These are phyloP conservation scores for Rubus parviflorus DNA, from an alignment of 306 rosid species.

Conservation along the genomic window DNA sequence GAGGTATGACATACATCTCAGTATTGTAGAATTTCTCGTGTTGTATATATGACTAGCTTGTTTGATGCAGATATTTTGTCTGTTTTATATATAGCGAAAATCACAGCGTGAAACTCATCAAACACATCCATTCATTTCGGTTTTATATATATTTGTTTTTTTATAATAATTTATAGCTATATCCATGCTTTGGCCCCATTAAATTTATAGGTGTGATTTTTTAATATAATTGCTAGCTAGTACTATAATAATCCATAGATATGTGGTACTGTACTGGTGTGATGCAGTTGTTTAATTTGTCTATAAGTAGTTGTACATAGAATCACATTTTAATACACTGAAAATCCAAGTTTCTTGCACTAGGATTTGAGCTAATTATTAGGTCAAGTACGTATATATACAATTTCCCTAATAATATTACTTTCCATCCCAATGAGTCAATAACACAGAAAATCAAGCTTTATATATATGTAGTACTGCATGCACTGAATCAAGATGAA, in stretches of 20 bases:
- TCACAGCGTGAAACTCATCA: neutral
- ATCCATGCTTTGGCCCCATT: neutral
- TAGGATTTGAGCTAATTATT: neutral
- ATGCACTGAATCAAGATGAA: neutral
- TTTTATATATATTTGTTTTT: neutral
- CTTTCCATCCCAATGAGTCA: neutral
- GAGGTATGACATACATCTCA: too few species aligned
- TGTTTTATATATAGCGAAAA: neutral
- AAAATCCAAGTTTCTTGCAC: neutral
- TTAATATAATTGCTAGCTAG: neutral
- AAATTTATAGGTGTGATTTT: neutral
- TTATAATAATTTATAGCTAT: neutral
- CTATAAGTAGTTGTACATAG: neutral
- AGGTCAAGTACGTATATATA: neutral
- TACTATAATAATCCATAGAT: neutral
- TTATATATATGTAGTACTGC: neutral
- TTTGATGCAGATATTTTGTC: neutral
- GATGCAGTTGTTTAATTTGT: neutral
- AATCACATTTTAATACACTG: neutral
- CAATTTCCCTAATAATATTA: neutral
- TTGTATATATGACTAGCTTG: too few species aligned
- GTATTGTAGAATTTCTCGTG: too few species aligned
- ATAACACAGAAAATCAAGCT: neutral
- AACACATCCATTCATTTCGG: neutral
- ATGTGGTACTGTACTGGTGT: neutral